Conservation (phyloP, 2,329 filamentous ascomycete species). For the Pezicula radicicola region DNA sequence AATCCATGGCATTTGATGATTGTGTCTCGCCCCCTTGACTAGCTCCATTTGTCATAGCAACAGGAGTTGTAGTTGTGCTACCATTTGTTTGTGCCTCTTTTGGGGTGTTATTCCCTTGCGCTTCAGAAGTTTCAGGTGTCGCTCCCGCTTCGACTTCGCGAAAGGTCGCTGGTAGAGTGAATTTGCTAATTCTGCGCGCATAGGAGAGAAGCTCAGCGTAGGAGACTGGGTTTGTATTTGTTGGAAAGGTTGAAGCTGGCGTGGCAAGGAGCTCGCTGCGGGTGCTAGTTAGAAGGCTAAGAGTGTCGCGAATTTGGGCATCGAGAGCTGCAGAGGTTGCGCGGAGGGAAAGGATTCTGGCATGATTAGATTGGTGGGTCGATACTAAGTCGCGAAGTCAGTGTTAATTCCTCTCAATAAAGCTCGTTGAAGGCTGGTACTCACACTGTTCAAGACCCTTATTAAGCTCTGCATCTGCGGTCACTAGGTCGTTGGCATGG, state of each 20-base stretch:
- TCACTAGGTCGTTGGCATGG: slow-evolving; percentile 66
- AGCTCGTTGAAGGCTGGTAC: slow-evolving; percentile 7
- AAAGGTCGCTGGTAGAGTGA: slow-evolving; percentile 58
- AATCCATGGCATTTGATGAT: slow-evolving; percentile 13
- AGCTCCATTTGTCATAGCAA: slow-evolving; percentile 18
- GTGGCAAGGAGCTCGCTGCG: slow-evolving; percentile 70
- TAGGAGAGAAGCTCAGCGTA: slow-evolving; percentile 75
- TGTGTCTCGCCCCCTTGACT: slow-evolving; percentile 5
- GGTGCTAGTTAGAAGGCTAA: slow-evolving; percentile 66
- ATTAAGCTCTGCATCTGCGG: slow-evolving; percentile 66
- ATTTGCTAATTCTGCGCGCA: slow-evolving; percentile 76
- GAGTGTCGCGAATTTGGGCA: slow-evolving; percentile 66
- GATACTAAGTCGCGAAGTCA: slow-evolving; percentile 49
- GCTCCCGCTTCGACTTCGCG: slow-evolving; percentile 15
- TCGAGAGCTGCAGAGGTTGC: slow-evolving; percentile 64
- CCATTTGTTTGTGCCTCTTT: slow-evolving; percentile 26
- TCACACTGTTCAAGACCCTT: slow-evolving; percentile 64
- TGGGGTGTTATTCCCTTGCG: slow-evolving; percentile 12
- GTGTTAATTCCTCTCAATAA: slow-evolving; percentile 2
- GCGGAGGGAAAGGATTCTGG: slow-evolving; percentile 67
- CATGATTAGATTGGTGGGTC: slow-evolving; percentile 71
- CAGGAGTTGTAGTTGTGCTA: slow-evolving; percentile 17
- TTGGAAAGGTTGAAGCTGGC: slow-evolving; percentile 53
- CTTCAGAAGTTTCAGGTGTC: slow-evolving; percentile 8
- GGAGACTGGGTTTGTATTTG: slow-evolving; percentile 51